These are phyloP conservation scores for Pseudotsuga menziesii DNA, from an alignment of 75 land plant species.

Conservation along the genomic window DNA sequence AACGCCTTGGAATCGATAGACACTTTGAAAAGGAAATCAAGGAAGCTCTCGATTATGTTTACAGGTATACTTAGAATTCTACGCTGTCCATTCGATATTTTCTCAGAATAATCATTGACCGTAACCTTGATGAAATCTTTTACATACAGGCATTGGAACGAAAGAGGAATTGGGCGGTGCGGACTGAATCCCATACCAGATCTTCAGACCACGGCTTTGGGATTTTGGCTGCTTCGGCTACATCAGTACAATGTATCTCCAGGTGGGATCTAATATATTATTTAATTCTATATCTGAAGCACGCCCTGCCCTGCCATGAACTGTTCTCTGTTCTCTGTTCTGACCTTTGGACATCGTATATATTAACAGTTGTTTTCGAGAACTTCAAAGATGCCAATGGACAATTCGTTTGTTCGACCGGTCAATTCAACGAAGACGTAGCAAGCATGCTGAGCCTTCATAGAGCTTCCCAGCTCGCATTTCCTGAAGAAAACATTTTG, in stretches of 20 bases:
- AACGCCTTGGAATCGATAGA: conserved; percentile 34
- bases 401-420: conserved; percentile 17
- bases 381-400: conserved; percentile 15
- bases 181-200: no score
- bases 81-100: no score
- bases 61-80: no score
- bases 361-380: conserved; percentile 12
- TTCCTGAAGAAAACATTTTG: conserved; percentile 18
- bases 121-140: no score
- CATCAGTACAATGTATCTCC: conserved; percentile 16
- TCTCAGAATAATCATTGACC: no score
- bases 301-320: no score
- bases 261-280: conserved; percentile 9
- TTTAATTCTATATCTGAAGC: no score
- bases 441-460: conserved; percentile 19
- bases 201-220: neutral
- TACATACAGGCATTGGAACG: no score
- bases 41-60: conserved; percentile 20
- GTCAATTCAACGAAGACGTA: conserved; percentile 14
- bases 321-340: no score
- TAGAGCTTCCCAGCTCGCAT: conserved; percentile 14
- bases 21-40: conserved; percentile 17
- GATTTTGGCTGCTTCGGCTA: conserved; percentile 14
- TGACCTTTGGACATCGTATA: neutral
- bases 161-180: no score